Base-by-base conservation (phyloP, 148 eudicot species). In the Polygonum maritimum region DNA sequence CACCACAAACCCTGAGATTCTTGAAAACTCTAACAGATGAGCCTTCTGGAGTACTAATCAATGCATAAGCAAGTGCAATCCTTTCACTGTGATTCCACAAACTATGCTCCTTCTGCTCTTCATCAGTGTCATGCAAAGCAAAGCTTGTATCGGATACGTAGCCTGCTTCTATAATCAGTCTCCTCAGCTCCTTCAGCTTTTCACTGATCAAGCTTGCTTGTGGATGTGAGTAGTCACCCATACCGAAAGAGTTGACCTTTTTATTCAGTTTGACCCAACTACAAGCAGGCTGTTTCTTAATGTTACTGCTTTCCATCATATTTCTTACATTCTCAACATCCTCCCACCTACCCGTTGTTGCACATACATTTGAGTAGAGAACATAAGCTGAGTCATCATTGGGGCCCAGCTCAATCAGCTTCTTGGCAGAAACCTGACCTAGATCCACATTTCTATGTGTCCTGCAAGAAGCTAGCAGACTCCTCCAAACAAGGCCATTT, bases 311-410 rank as follows among this genome's bases (percentile, higher is more conserved):
- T 75, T 85, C 80, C 97, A 91, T 92, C 76, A 84, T 82, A n/a
- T 49, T 87, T 69, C 94, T 83, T 11, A 88, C 78, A 77, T 79
- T 85, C 84, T 84, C 86, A 1, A 87, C 94, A 69, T 82, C 81
- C 48, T 84, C 89, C 97, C 94, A 88, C 78, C 84, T 88, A 62
- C 94, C 97, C 45, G 85, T 78, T 16, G 85, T 83, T 45, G 97
- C 94, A 77, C 94, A 92, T 10, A 88, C 88, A 60, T 92, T 89
- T 10, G 94, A 92, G 74, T 89, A 92, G 45, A 92, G 88, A 73
- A 92, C 94, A 75, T 88, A 92, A 51, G 92, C 97, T 22, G 97
- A 92, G 76, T 92, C 94, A 80, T 92, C 97, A 45, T 85, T 78
- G 22, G 94, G 94, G 69, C 89, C 84, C 69, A 84, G 74, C 73